These are phyloP conservation scores for Erythrobasidium hasegawianum DNA, from an alignment of 1,284 basidiomycete genomes.

Conservation along the genomic window DNA sequence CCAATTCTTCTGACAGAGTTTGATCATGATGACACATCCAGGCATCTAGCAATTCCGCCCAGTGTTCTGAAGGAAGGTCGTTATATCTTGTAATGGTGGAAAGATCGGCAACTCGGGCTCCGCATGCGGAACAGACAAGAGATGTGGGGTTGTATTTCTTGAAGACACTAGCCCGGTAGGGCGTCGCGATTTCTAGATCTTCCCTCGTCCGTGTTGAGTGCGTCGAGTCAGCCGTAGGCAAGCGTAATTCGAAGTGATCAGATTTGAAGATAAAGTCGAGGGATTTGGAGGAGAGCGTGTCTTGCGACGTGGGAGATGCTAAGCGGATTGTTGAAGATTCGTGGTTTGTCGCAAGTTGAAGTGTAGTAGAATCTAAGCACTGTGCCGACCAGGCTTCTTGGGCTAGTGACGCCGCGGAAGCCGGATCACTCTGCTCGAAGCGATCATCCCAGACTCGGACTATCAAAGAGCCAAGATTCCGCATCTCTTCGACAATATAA, in stretches of 20 bases:
- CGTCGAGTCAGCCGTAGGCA: conserved; percentile 49
- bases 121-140: conserved; percentile 67
- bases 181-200: conserved; percentile 45
- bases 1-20: conserved; percentile 62
- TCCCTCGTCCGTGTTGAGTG: conserved; percentile 45
- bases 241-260: conserved; percentile 68
- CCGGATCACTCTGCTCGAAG: background rate
- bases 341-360: conserved; percentile 11
- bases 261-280: conserved; percentile 42
- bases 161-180: conserved; percentile 40
- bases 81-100: conserved; percentile 55
- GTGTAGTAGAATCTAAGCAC: background rate
- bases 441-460: conserved; percentile 30
- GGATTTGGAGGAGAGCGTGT: conserved; percentile 58
- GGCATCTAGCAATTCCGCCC: conserved; percentile 92
- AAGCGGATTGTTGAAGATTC: conserved; percentile 2
- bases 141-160: conserved; percentile 54
- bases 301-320: conserved; percentile 7
- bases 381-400: conserved; percentile 13
- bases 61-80: conserved; percentile 89
- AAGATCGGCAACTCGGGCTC: conserved; percentile 37
- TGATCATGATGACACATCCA: conserved; percentile 98
- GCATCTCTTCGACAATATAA: conserved; percentile 40
- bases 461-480: conserved; percentile 41
- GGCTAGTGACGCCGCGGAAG: background rate